Evolutionary conservation across 306 rosid species (phyloP).

Genomic region (Prunus salicina): DNA sequence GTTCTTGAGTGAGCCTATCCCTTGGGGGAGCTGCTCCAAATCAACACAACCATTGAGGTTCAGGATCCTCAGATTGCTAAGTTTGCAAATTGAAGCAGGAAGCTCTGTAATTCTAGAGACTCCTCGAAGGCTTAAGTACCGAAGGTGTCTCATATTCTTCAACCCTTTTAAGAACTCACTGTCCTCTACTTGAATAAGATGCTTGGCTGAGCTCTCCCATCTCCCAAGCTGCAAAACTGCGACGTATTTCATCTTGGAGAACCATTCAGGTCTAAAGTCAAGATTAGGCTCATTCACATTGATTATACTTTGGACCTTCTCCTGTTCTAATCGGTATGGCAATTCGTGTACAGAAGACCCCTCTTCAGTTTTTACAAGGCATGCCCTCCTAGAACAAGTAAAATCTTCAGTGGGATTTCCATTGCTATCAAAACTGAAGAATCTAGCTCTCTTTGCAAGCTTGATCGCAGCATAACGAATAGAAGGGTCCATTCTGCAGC

Average conservation of each 20-base stretch:
- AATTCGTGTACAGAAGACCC: constrained; percentile 8
- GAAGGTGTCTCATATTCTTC: constrained; percentile 19
- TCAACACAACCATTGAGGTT: constrained; percentile 23
- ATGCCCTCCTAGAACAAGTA: not conserved
- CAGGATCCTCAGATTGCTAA: constrained; percentile 20
- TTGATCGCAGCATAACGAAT: not conserved
- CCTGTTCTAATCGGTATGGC: not conserved
- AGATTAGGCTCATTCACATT: constrained; percentile 22
- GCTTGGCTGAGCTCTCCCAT: constrained; percentile 7
- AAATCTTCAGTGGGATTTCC: constrained; percentile 13
- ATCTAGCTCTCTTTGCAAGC: not conserved
- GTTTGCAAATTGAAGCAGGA: constrained; percentile 23
- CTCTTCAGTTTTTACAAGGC: constrained; percentile 4
- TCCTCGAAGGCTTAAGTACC: constrained; percentile 23
- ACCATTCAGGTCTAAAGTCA: constrained; percentile 12
- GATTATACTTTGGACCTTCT: not conserved
- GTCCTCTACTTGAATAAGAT: constrained; percentile 10
- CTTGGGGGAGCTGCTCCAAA: constrained; percentile 18
- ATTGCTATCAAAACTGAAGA: not conserved
- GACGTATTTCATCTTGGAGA: constrained; percentile 21
- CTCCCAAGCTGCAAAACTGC: constrained; percentile 22
- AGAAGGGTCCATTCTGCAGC: constrained; percentile 1
- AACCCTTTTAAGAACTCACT: constrained; percentile 22
- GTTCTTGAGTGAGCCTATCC: constrained; percentile 23
- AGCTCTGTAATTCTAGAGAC: constrained; percentile 18